Percentiles rank a stretch among this genome's conserved stretches.
These are phyloP conservation scores for Periconia macrospinosa DNA, from an alignment of 2,329 filamentous ascomycete species.

Conservation along the genomic window DNA sequence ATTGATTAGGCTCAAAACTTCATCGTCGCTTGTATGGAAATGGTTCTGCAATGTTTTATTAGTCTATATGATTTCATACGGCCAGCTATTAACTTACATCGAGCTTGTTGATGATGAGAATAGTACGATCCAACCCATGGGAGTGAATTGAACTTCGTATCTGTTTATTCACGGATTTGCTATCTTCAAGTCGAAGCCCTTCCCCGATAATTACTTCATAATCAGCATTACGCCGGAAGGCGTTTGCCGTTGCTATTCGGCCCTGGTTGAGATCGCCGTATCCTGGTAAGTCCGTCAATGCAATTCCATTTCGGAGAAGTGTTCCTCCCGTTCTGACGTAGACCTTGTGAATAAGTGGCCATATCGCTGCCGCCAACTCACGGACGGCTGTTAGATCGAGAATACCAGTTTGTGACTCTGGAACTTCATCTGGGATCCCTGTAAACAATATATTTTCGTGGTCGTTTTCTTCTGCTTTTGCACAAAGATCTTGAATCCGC, in stretches of 20 bases:
- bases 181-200: slow-evolving; percentile 5
- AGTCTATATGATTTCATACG: too few species aligned
- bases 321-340: background rate
- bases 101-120: slow-evolving; percentile 10
- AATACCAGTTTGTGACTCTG: background rate
- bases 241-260: slow-evolving; percentile 10
- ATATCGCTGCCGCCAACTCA: background rate
- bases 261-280: slow-evolving; percentile 11
- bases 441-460: background rate
- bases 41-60: too few species aligned
- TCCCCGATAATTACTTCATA: slow-evolving; percentile 11
- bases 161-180: slow-evolving; percentile 2
- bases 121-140: slow-evolving; percentile 9
- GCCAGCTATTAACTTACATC: slow-evolving; percentile 8
- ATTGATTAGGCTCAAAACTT: too few species aligned
- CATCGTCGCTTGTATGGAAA: too few species aligned
- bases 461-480: background rate
- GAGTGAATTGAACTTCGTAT: slow-evolving; percentile 9
- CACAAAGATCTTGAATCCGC: slow-evolving; percentile 3
- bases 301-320: slow-evolving; percentile 6
- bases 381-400: slow-evolving; percentile 1
- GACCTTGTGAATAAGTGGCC: slow-evolving; percentile 9
- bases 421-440: background rate
- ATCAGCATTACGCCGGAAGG: slow-evolving; percentile 5
- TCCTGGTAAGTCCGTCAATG: slow-evolving; percentile 12